phyloP scores from a whole-genome alignment of 306 rosid genomes.

The Quercus variabilis region DNA sequence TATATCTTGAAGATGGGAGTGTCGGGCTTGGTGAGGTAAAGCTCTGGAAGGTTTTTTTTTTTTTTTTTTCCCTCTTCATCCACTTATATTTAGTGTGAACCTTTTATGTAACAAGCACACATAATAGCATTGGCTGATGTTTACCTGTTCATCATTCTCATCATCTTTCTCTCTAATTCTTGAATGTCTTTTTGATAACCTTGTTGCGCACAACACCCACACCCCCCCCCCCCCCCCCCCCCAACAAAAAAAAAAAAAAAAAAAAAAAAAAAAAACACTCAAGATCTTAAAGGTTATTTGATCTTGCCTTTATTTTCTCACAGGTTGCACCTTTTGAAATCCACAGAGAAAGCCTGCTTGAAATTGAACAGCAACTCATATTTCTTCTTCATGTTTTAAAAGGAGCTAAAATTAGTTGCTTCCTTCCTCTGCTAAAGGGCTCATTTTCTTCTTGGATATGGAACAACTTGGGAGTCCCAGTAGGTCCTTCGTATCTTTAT shows the following conservation, averaged over 20 bases:
- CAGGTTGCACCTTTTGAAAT: slow-evolving; percentile 88
- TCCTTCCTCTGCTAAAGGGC: slow-evolving; percentile 70
- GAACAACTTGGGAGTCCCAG: slow-evolving; percentile 78
- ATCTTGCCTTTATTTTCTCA: slow-evolving; percentile 17
- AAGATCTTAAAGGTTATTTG: slow-evolving; percentile 2
- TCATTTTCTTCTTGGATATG: slow-evolving; percentile 84
- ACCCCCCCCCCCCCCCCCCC: background rate
- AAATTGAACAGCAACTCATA: slow-evolving; percentile 85
- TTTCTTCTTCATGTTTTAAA: slow-evolving; percentile 63
- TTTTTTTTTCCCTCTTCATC: background rate
- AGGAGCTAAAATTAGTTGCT: slow-evolving; percentile 49
- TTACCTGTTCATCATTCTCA: background rate
- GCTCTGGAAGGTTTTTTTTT: slow-evolving; percentile 17
- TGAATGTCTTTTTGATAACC: background rate
- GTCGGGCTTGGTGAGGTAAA: slow-evolving; percentile 94
- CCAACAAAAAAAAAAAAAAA: background rate
- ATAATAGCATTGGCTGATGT: background rate
- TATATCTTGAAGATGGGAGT: slow-evolving; percentile 82
- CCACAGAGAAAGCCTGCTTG: slow-evolving; percentile 61
- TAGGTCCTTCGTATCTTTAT: slow-evolving; percentile 34
- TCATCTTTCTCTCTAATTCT: background rate
- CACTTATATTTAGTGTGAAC: background rate
- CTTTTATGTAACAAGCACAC: background rate
- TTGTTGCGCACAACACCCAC: background rate
- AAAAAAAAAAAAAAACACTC: background rate